Base-by-base conservation (phyloP, 208 protist genomes). In the Ichthyophonus hoferi region DNA sequence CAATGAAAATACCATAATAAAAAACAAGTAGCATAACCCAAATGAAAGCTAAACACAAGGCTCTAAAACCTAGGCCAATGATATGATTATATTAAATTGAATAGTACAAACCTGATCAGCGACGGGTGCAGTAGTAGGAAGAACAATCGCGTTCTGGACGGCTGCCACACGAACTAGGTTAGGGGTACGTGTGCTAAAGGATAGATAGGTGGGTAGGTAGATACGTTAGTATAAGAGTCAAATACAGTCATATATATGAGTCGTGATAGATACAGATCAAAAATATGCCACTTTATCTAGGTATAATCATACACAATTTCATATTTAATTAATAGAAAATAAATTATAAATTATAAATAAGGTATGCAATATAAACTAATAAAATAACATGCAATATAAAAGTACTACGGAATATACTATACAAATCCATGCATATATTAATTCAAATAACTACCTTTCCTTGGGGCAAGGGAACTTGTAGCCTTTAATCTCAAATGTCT, bases 81-180 rank as follows among this genome's bases (percentile, higher is more conserved):
- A n/a, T n/a, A n/a, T n/a, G n/a, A n/a, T n/a, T n/a, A n/a, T n/a
- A n/a, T n/a, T n/a, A n/a, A n/a, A n/a, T n/a, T n/a, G n/a, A n/a
- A n/a, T n/a, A n/a, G n/a, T n/a, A n/a, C n/a, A n/a, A 3, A 91
- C 89, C 91, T 97, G 95, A 17, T 93, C 93, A 33, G 89, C 17
- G 38, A 97, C 37, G 38, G 95, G 93, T 31, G 79, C 94, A 34
- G 79, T 94, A 0, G 95, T 96, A 81, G 87, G 88, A 58, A 40
- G 50, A 24, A 91, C 92, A 85, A 96, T 96, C 1, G 42, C 40
- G 90, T 97, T 96, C 90, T 97, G 95, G 77, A 97, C 95, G 17
- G 93, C 86, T 79, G 88, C 95, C 38, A 97, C 83, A 83, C 89
- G 86, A 1, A 97, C 95, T 34, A 95, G 79, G 76, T 94, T 89